A percentile compares a stretch with the other conserved stretches of the same genome.
Conservation (phyloP, 2,329 filamentous ascomycete genomes). For the Xylariaceae sp. region DNA sequence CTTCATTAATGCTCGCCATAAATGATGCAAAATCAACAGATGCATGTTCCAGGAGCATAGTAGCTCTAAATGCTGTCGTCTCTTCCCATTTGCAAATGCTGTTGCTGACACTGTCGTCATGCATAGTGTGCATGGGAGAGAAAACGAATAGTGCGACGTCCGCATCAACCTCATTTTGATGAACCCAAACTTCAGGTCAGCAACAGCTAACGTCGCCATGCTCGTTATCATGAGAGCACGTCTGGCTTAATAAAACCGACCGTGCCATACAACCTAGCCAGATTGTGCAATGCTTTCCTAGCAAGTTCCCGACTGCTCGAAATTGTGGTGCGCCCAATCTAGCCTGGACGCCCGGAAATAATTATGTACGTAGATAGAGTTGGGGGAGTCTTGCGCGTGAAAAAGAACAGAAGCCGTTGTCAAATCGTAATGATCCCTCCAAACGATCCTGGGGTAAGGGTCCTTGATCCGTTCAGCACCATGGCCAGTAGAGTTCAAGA, state of each 20-base stretch:
- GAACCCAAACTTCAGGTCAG: not conserved
- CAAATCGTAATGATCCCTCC: not conserved
- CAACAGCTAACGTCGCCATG: not conserved
- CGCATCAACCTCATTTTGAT: not conserved
- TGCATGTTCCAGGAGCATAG: conserved; percentile 18
- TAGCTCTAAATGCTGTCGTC: conserved; percentile 5
- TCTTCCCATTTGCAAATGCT: not conserved
- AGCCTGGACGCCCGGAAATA: not conserved
- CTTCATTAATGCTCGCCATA: conserved; percentile 26
- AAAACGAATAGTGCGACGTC: not conserved
- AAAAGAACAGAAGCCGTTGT: not conserved
- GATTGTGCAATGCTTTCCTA: not conserved
- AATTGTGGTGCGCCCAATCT: not conserved
- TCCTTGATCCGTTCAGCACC: not conserved
- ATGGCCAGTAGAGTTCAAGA: not conserved
- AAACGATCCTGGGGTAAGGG: not conserved
- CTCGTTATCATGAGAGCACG: conserved; percentile 6
- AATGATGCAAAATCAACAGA: conserved; percentile 24
- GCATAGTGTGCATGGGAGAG: not conserved
- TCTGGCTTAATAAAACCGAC: not conserved
- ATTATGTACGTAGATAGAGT: conserved; percentile 3
- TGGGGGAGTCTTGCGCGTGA: not conserved
- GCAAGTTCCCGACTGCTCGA: not conserved
- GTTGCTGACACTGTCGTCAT: conserved; percentile 4
- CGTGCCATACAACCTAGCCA: not conserved